These are phyloP conservation scores for Pezicula rhizophila DNA, from an alignment of 2,329 filamentous ascomycete species.

Conservation along the genomic window DNA sequence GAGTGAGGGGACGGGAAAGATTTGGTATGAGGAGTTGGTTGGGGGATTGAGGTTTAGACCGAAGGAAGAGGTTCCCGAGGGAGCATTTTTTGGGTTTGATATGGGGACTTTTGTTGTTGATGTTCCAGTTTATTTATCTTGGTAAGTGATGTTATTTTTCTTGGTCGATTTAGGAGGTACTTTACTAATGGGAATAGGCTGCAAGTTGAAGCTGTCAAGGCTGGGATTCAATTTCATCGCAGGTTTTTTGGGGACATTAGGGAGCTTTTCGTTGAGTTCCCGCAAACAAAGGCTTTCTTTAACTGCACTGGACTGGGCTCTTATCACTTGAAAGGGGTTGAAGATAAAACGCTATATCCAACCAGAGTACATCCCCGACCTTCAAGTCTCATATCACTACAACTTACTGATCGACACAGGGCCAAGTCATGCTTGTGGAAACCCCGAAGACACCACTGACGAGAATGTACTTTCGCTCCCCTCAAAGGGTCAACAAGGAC, in stretches of 20 bases:
- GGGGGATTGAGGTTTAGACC: slow-evolving; percentile 43
- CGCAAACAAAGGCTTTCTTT: slow-evolving; percentile 11
- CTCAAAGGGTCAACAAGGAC: slow-evolving; percentile 33
- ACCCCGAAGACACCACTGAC: slow-evolving; percentile 30
- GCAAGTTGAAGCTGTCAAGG: slow-evolving; percentile 17
- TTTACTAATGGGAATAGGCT: slow-evolving; percentile 67
- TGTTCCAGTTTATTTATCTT: slow-evolving; percentile 15
- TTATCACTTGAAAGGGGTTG: slow-evolving; percentile 18
- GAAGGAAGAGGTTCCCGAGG: slow-evolving; percentile 46
- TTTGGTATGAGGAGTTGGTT: slow-evolving; percentile 39
- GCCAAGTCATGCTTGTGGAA: slow-evolving; percentile 29
- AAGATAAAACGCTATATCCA: slow-evolving; percentile 22
- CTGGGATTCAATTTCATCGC: slow-evolving; percentile 12
- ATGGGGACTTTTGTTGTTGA: slow-evolving; percentile 33
- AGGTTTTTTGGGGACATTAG: slow-evolving; percentile 9
- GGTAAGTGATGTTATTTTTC: slow-evolving; percentile 46
- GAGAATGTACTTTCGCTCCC: slow-evolving; percentile 37
- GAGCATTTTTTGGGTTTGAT: slow-evolving; percentile 70
- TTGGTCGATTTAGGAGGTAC: slow-evolving; percentile 20
- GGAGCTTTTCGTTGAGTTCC: slow-evolving; percentile 9
- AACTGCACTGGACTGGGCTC: slow-evolving; percentile 24
- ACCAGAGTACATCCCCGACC: slow-evolving; percentile 15
- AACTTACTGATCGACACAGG: slow-evolving; percentile 8
- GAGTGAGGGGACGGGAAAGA: slow-evolving; percentile 12
- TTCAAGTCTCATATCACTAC: not conserved